Percentiles rank a stretch among this genome's conserved stretches.
Conservation (phyloP, 208 protist genomes). For the Leishmania braziliensis region DNA sequence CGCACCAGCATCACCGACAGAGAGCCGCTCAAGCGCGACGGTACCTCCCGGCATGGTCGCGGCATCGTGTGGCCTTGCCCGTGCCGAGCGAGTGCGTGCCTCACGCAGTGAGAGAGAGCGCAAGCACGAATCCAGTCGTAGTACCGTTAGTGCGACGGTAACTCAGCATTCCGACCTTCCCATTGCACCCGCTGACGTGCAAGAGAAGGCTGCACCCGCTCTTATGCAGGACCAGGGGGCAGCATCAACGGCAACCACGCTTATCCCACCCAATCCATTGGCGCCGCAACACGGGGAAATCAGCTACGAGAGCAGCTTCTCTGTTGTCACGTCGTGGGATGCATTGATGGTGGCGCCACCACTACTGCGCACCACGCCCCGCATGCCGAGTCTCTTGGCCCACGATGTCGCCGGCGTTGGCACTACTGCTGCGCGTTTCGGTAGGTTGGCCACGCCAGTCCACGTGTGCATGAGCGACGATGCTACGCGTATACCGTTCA, state of each 20-base stretch:
- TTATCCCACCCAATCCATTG: not conserved
- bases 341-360: constrained; percentile 25
- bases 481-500: not conserved
- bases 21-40: not conserved
- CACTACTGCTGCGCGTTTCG: not conserved
- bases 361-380: constrained; percentile 3
- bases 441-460: not conserved
- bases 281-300: constrained; percentile 14
- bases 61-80: not conserved
- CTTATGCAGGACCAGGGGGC: not conserved
- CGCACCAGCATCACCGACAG: constrained; percentile 1
- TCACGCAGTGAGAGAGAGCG: not conserved
- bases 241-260: not conserved
- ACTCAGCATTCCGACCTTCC: not conserved
- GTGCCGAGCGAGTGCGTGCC: not conserved
- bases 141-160: not conserved
- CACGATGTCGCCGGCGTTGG: not conserved
- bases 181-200: not conserved
- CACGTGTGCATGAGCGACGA: not conserved
- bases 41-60: not conserved
- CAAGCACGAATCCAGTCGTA: not conserved
- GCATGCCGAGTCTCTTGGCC: constrained; percentile 1
- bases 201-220: not conserved
- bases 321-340: constrained; percentile 22
- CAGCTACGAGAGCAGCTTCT: constrained; percentile 16